Percentiles rank a stretch among this genome's conserved stretches.
phyloP scores from a whole-genome alignment of 2,329 filamentous ascomycete species.

The Clarireedia paspali region DNA sequence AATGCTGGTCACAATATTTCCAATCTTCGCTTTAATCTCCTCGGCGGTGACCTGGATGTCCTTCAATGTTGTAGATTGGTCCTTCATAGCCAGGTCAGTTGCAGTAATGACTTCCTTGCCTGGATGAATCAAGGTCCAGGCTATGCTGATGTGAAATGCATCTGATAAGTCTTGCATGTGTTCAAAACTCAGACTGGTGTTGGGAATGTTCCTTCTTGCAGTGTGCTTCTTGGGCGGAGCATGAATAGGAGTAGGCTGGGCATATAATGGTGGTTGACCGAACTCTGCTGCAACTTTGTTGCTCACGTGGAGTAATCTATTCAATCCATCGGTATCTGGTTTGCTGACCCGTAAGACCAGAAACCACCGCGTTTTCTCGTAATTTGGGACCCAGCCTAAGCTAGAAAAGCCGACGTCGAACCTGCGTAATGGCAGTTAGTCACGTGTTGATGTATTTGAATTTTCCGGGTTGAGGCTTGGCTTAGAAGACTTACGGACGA shows the following conservation, averaged over 20 bases:
- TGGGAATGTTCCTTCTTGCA: constrained; percentile 1
- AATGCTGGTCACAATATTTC: constrained; percentile 56
- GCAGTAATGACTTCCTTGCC: constrained; percentile 34
- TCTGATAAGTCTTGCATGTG: constrained; percentile 36
- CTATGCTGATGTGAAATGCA: constrained; percentile 83
- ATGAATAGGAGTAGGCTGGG: constrained; percentile 5
- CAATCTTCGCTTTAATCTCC: constrained; percentile 66
- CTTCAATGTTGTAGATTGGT: background rate
- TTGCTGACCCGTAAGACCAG: constrained; percentile 60
- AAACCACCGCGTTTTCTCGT: constrained; percentile 68
- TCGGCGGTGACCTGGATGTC: constrained; percentile 45
- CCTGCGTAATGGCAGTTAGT: constrained; percentile 6
- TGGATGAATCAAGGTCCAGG: constrained; percentile 63
- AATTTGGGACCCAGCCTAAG: constrained; percentile 60
- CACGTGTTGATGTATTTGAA: background rate
- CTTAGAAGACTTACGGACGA: constrained; percentile 33
- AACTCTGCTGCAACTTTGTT: constrained; percentile 55
- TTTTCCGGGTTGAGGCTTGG: background rate
- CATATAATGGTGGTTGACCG: constrained; percentile 66
- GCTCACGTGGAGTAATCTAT: constrained; percentile 54
- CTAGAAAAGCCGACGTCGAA: constrained; percentile 31
- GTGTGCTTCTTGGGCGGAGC: constrained; percentile 1
- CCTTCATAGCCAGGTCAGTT: constrained; percentile 26
- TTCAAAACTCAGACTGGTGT: background rate
- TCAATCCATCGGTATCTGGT: constrained; percentile 45